Evolutionary conservation across 495 filamentous ascomycete species (phyloP).

Genomic region (Aspergillus taichungensis): DNA sequence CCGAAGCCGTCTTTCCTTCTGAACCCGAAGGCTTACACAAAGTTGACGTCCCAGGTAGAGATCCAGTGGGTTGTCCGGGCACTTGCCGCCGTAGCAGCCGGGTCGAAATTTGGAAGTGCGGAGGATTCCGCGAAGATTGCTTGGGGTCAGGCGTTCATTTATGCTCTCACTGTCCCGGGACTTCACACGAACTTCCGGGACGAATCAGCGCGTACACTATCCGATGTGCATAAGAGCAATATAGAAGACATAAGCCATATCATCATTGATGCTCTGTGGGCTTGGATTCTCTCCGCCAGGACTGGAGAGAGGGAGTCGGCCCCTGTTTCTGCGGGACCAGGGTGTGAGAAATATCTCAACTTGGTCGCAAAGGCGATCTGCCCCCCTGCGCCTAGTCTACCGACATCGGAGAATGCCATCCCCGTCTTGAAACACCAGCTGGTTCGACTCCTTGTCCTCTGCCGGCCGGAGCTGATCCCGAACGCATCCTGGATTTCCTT

Average conservation of each 20-base stretch:
- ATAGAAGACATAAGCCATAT: slow-evolving; percentile 46
- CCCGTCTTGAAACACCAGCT: slow-evolving; percentile 52
- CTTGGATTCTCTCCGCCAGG: slow-evolving; percentile 61
- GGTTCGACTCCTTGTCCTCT: slow-evolving; percentile 67
- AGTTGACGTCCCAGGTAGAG: slow-evolving; percentile 63
- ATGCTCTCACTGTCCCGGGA: slow-evolving; percentile 52
- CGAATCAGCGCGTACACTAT: slow-evolving; percentile 48
- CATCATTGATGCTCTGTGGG: slow-evolving; percentile 69
- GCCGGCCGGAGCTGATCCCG: slow-evolving; percentile 67
- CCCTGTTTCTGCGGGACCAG: slow-evolving; percentile 58
- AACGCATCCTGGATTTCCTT: slow-evolving; percentile 78
- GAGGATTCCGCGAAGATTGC: slow-evolving; percentile 36
- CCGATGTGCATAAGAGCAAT: slow-evolving; percentile 46
- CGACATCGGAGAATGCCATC: slow-evolving; percentile 25
- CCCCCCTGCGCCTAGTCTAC: slow-evolving; percentile 33
- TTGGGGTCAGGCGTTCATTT: slow-evolving; percentile 81
- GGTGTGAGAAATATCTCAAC: slow-evolving; percentile 41
- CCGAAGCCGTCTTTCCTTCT: slow-evolving; percentile 81
- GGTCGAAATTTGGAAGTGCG: slow-evolving; percentile 22
- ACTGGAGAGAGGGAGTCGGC: slow-evolving; percentile 68
- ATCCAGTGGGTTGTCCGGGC: slow-evolving; percentile 66
- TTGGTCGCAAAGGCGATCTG: slow-evolving; percentile 66
- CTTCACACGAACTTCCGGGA: slow-evolving; percentile 51
- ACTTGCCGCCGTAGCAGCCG: slow-evolving; percentile 50
- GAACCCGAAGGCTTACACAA: slow-evolving; percentile 74